These are phyloP conservation scores for Nicotiana rustica DNA, from an alignment of 305 asterid genomes.

Conservation along the genomic window DNA sequence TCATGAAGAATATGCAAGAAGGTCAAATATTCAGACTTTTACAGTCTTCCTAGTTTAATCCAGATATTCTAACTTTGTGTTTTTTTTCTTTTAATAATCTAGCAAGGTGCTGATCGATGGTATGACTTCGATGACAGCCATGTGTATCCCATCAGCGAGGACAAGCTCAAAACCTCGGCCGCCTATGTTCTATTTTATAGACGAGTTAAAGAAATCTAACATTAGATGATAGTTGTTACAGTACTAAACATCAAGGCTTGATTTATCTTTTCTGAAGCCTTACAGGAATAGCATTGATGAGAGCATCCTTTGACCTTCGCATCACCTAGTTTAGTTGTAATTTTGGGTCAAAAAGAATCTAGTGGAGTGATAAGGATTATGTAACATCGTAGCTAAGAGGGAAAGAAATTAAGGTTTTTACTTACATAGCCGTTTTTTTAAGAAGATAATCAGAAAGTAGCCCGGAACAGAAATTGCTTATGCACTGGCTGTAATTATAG, in stretches of 20 bases:
- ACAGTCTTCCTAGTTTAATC: slow-evolving; percentile 16
- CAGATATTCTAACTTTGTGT: not conserved
- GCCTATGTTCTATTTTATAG: slow-evolving; percentile 90
- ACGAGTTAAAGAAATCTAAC: slow-evolving; percentile 69
- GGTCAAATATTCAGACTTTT: not conserved
- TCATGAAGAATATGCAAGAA: slow-evolving; percentile 20
- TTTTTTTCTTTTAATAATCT: slow-evolving; percentile 41
- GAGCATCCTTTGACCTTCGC: slow-evolving; percentile 53
- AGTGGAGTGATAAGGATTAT: slow-evolving; percentile 22
- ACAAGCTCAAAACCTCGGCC: slow-evolving; percentile 89
- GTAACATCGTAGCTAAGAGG: slow-evolving; percentile 19
- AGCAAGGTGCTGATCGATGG: slow-evolving; percentile 93
- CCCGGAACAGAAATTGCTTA: slow-evolving; percentile 19
- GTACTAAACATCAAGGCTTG: slow-evolving; percentile 41
- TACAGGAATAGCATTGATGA: slow-evolving; percentile 36
- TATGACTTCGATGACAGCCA: slow-evolving; percentile 90
- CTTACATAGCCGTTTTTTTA: slow-evolving; percentile 37
- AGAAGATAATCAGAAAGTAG: slow-evolving; percentile 31
- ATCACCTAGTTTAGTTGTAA: slow-evolving; percentile 45
- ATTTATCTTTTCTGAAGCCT: slow-evolving; percentile 41
- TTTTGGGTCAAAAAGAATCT: slow-evolving; percentile 40
- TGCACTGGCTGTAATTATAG: slow-evolving; percentile 2
- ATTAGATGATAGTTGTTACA: slow-evolving; percentile 37
- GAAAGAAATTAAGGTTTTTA: slow-evolving; percentile 25
- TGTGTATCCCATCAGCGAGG: slow-evolving; percentile 78